Evolutionary conservation across 2,329 filamentous ascomycete genomes (phyloP), one percentile per base, ranked within the genome.

Genomic region (Venturia nashicola): DNA sequence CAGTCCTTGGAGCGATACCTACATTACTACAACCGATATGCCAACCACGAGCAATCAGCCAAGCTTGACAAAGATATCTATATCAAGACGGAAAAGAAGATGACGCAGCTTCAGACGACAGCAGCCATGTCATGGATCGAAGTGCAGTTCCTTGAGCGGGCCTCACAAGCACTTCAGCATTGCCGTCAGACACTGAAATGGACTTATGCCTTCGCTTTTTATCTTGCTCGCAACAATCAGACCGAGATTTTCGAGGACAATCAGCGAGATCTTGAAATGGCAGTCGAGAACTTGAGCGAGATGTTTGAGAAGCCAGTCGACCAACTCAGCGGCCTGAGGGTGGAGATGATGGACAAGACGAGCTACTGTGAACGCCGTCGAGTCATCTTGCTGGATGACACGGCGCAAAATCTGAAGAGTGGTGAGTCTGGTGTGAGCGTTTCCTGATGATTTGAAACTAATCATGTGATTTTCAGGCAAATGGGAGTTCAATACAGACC

Each of bases 71-170:
- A 92, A 77, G 94, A 99, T 75, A 89, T 97, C 62, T 96, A 91
- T 69, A 81, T 89, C 61, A 97, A 97, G 82, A 97, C 94, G 0
- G 93, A 99, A 76, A 96, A 93, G 83, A 99, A 99, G 82, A 99
- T 99, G 94, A 89, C 93, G 39, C 89, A 94, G 74, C 82, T 99
- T 54, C 94, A 99, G 76, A 91, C 89, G 46, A 86, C 91, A 36
- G 97, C 93, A 0, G 91, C 91, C 67, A 91, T 99, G 85, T 97
- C 92, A 0, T 99, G 94, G 94, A 99, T 99, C 65, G 94, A 99
- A 74, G 94, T 99, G 7, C 94, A 99, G 72, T 99, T 97, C 73
- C 83, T 99, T 27, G 90, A 96, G 71, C 88, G 90, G 1, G 94
- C 94, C 0, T 96, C 92, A 0, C 91, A 96, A 72, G 91, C 93